Percentiles rank a stretch among this genome's conserved stretches.
Conservation (phyloP, 179 eudicot genomes). For the Spinacia oleracea region DNA sequence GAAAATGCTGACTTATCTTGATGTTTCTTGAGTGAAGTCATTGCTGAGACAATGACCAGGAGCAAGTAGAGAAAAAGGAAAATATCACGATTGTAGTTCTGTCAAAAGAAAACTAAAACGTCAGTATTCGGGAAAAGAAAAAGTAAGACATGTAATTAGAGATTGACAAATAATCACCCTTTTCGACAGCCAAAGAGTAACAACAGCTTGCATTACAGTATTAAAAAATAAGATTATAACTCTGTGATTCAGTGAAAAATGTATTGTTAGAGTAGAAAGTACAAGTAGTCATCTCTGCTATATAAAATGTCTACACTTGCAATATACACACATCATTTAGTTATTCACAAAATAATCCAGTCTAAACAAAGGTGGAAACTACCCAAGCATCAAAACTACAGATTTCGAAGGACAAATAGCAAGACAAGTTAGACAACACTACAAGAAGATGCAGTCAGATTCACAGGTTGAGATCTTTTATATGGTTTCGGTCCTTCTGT, state of each 20-base stretch:
- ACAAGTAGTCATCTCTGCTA: background rate
- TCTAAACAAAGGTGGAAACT: background rate
- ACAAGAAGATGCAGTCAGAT: background rate
- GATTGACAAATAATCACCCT: background rate
- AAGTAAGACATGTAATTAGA: background rate
- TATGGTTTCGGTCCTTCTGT: background rate
- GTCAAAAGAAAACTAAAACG: constrained; percentile 35
- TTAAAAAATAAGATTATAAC: background rate
- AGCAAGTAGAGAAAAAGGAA: constrained; percentile 82
- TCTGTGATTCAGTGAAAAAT: background rate
- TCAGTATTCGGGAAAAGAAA: background rate
- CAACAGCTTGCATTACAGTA: background rate
- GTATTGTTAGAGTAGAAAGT: background rate
- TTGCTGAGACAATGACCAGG: constrained; percentile 80
- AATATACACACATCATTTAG: background rate
- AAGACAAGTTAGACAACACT: background rate
- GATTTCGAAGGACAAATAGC: background rate
- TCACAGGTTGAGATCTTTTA: background rate
- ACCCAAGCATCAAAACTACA: background rate
- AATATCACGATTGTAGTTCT: constrained; percentile 95
- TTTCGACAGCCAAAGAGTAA: background rate
- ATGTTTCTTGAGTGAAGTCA: constrained; percentile 90
- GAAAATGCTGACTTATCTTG: constrained; percentile 89
- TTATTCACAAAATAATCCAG: background rate
- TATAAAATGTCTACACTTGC: background rate